Base-by-base conservation (phyloP, 1,284 basidiomycete genomes). In the Vanrija sp. region DNA sequence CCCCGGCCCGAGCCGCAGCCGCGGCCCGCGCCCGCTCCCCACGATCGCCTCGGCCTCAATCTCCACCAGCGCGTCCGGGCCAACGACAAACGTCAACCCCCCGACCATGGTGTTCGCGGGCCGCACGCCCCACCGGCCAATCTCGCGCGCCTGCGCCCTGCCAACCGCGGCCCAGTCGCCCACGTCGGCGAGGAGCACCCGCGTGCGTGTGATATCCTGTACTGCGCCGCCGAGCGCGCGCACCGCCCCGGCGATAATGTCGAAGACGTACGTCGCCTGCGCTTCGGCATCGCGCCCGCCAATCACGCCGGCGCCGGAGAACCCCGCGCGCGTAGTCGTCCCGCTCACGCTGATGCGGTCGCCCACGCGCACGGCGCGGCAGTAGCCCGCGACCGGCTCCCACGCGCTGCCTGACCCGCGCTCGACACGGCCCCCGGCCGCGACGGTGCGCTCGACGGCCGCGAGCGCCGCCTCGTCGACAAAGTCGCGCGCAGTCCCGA, bases 91-190 rank as follows among this genome's bases (percentile, higher is more conserved):
- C 14, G 41, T 47, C 8, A 47, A 12, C 1, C 57, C 59, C 18
- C 56, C 59, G 10, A 60, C 45, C 51, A 54, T 49, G 5, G 61
- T 63, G 50, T 63, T 63, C 8, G 51, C 46, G 6, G 61, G 61
- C 14, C 48, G 41, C 2, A 58, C 23, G 9, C 59, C 59, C 37
- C 45, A 38, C 22, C 48, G 48, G 0, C 47, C 45, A 35, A 58
- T 47, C 22, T 48, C 54, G 42, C 45, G 37, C 20, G 50, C 61
- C 31, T 63, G 61, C 14, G 54, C 59, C 14, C 22, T 35, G 1
- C 35, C 41, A 2, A 52, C 56, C 12, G 43, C 53, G 6, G 41
- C 22, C 39, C 56, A 60, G 19, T 59, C 52, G 12, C 25, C 38
- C 5, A 51, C 51, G 24, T 63, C 35, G 12, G 47, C 20, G 22